Percentiles rank a stretch among this genome's conserved stretches.
Conservation (phyloP, 2,329 filamentous ascomycete genomes). For the Xylogone sp. region DNA sequence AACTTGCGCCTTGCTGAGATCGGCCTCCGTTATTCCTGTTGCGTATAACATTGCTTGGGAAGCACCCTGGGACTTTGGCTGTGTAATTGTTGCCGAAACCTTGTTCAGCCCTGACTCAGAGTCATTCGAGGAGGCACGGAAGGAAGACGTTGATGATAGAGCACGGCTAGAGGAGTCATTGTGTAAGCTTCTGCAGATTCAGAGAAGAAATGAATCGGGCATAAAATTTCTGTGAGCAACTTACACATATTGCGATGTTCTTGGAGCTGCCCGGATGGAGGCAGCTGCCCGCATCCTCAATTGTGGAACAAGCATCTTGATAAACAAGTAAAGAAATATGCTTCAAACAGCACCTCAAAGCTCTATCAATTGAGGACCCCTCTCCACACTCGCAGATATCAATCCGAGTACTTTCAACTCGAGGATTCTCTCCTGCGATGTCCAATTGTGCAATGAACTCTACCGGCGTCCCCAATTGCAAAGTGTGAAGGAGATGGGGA, state of each 20-base stretch:
- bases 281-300: constrained; percentile 24
- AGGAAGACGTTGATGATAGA: constrained; percentile 23
- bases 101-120: constrained; percentile 63
- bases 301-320: constrained; percentile 22
- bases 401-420: background rate
- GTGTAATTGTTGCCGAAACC: constrained; percentile 80
- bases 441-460: background rate
- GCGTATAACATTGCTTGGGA: constrained; percentile 99
- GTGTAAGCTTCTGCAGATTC: background rate
- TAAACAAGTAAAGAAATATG: too few relatives aligned
- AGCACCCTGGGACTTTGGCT: constrained; percentile 96
- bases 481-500: background rate
- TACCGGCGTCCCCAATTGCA: background rate
- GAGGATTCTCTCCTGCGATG: background rate
- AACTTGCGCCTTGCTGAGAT: constrained; percentile 95
- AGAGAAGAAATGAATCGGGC: constrained; percentile 8
- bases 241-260: constrained; percentile 26
- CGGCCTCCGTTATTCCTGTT: constrained; percentile 78
- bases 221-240: constrained; percentile 10
- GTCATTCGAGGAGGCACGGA: constrained; percentile 23
- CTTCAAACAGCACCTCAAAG: too few relatives aligned
- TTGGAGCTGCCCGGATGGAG: constrained; percentile 21
- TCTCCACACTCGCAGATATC: background rate
- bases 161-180: constrained; percentile 19
- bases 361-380: background rate